Conservation (phyloP, 2,329 filamentous ascomycete genomes). For the Xylaria sp. region DNA sequence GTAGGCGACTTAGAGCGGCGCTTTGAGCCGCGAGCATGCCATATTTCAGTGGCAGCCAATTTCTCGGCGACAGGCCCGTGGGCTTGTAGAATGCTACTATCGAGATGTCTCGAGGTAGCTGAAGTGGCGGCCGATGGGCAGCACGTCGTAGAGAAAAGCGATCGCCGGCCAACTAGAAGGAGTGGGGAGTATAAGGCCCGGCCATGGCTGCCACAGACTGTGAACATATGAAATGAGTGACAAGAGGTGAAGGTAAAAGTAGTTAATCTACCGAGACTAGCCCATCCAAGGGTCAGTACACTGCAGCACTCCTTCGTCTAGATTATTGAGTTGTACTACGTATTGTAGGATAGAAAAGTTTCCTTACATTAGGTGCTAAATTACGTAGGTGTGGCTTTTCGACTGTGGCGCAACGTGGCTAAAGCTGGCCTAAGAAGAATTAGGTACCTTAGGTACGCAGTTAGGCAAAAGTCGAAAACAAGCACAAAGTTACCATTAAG, state of each 20-base stretch:
- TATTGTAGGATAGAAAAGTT: not conserved
- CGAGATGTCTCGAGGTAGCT: conserved; percentile 12
- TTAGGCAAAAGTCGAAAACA: no score
- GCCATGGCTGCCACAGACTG: conserved; percentile 40
- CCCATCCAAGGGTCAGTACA: not conserved
- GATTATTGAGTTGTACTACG: not conserved
- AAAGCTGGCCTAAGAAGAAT: not conserved
- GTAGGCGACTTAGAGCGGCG: not conserved
- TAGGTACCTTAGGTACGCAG: no score
- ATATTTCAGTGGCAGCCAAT: conserved; percentile 39
- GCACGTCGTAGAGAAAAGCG: conserved; percentile 27
- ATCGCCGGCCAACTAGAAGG: conserved; percentile 22
- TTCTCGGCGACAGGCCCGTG: conserved; percentile 39
- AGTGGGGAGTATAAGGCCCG: conserved; percentile 37
- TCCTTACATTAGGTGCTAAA: not conserved
- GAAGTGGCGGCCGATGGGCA: conserved; percentile 7
- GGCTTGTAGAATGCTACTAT: conserved; percentile 13
- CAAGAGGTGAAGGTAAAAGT: not conserved
- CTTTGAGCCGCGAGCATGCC: conserved; percentile 20
- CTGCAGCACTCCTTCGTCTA: not conserved
- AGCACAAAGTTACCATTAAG: no score
- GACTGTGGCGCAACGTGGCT: not conserved
- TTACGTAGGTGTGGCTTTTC: not conserved
- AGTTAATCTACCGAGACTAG: not conserved
- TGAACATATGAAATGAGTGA: conserved; percentile 45